Conservation (phyloP, 257 asterid species). For the Apocynum venetum region DNA sequence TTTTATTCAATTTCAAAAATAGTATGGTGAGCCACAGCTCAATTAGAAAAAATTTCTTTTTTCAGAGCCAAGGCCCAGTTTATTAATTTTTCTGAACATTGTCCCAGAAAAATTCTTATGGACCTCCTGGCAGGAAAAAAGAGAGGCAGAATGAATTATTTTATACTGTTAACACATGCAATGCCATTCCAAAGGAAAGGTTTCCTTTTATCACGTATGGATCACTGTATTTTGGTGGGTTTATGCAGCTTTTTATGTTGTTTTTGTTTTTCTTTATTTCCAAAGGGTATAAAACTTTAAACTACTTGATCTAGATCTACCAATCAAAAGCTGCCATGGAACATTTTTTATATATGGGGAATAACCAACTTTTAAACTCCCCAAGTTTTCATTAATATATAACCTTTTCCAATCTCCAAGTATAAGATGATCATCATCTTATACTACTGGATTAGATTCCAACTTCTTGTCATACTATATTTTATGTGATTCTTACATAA, state of each 20-base stretch:
- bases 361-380: not conserved
- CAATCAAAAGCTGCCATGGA: conserved; percentile 20
- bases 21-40: no score
- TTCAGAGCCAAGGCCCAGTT: no score
- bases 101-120: not conserved
- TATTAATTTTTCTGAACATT: no score
- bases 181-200: conserved; percentile 21
- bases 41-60: no score
- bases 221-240: not conserved
- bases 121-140: conserved; percentile 26
- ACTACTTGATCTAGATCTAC: conserved; percentile 42
- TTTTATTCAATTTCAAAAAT: no score
- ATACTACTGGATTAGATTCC: not conserved
- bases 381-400: not conserved
- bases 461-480: not conserved
- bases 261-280: conserved; percentile 13
- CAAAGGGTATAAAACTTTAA: conserved; percentile 5
- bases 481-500: conserved; percentile 1
- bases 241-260: conserved; percentile 24
- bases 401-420: no score
- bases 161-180: not conserved
- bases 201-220: not conserved
- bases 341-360: not conserved
- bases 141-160: not conserved
- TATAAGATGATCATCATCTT: not conserved